Evolutionary conservation across 345 rosid genomes (phyloP), one percentile per base, ranked within the genome.

Genomic region (Carallia pectinifolia): DNA sequence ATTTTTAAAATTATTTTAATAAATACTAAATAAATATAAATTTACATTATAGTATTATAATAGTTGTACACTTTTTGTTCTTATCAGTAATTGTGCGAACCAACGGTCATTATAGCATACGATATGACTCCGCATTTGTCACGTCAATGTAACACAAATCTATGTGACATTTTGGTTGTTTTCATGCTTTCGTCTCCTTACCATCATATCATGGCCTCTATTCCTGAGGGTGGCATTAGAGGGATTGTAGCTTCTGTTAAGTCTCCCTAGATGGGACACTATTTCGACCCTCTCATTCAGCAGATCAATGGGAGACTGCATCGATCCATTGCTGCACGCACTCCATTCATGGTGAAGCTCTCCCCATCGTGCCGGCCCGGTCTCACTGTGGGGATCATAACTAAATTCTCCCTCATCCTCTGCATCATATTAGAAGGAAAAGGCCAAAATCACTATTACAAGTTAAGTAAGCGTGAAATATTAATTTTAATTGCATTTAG

Each of bases 121-220:
- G 23, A 23, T 23, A 23, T 23, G 23, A 23, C 23, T 23, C 23
- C 23, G 23, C 23, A 23, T 23, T 23, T 23, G 23, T 23, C 23
- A 23, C 23, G 23, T 23, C 23, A 23, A 23, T 23, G 23, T 23
- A 23, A 23, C 23, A 23, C 23, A 23, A 55, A 17, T 55, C 1
- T 55, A 29, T 55, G 31, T 7, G 27, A 9, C 6, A 56, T 44
- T 44, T 44, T 44, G 50, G 50, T 1, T 0, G 16, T 0, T 27
- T 27, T 56, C 1, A 56, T 13, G 60, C 29, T 7, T 55, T 9
- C 52, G 27, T 15, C 0, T 19, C 0, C 29, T 13, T 85, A 94
- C 98, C 97, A 79, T 84, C 79, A 90, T 87, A 63, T 94, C 97
- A 74, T 87, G 97, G 65, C 98, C 98, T 61, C 97, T 86, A 60